A percentile compares a stretch with the other conserved stretches of the same genome.
Evolutionary conservation across 495 filamentous ascomycete species (phyloP).

Genomic region (Annulohypoxylon stygium): DNA sequence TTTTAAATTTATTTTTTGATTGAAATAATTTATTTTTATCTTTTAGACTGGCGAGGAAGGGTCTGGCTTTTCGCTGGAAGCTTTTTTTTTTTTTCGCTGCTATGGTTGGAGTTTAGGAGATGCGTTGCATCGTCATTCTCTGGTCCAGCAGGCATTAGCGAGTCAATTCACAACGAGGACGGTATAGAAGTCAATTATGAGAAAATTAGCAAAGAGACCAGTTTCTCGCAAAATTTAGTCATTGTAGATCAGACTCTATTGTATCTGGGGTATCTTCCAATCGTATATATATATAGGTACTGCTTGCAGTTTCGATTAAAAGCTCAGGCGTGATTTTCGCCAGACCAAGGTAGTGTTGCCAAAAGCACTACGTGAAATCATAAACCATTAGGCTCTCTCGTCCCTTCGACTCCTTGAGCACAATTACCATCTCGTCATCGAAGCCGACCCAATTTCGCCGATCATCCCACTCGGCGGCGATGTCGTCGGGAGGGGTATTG

Average conservation of each 20-base stretch:
- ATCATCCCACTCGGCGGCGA: slow-evolving; percentile 51
- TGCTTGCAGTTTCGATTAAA: not conserved
- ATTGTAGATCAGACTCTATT: not conserved
- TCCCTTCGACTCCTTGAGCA: slow-evolving; percentile 80
- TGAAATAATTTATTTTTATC: too few relatives aligned
- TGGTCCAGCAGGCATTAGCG: not conserved
- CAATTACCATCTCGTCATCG: slow-evolving; percentile 92
- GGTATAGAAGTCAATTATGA: not conserved
- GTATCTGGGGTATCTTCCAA: not conserved
- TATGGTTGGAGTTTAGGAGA: too few relatives aligned
- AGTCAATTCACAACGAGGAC: not conserved
- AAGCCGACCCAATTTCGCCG: slow-evolving; percentile 82
- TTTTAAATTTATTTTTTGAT: not conserved
- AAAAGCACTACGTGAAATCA: slow-evolving; percentile 77
- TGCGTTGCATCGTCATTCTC: too few relatives aligned
- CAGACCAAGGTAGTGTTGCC: not conserved
- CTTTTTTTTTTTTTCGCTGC: too few relatives aligned
- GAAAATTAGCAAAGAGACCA: not conserved
- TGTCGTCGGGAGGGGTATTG: slow-evolving; percentile 14
- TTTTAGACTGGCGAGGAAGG: too few relatives aligned
- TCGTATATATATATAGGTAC: not conserved
- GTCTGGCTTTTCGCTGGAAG: too few relatives aligned
- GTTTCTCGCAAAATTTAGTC: not conserved
- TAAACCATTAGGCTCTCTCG: slow-evolving; percentile 85
- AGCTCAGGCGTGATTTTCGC: not conserved